These are phyloP conservation scores for Orbilia quercus DNA, from an alignment of 2,329 filamentous ascomycete species.

Conservation along the genomic window DNA sequence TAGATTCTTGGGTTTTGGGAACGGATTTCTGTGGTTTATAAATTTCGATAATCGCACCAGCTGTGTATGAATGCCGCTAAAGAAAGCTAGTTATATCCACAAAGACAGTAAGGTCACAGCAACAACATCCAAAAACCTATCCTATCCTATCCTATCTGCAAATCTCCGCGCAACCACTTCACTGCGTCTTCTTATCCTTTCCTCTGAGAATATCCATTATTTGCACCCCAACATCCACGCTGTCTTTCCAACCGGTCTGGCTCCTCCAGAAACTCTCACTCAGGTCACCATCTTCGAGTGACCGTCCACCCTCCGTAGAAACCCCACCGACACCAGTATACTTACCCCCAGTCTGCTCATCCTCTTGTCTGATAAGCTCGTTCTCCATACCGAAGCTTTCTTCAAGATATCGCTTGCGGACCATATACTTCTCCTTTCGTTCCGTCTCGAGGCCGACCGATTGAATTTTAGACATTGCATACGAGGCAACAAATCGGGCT, in stretches of 20 bases:
- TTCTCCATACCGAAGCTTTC: constrained; percentile 74
- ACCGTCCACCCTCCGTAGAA: constrained; percentile 30
- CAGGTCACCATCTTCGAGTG: constrained; percentile 36
- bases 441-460: constrained; percentile 88
- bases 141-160: not conserved
- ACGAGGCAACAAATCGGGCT: constrained; percentile 77
- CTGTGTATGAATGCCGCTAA: constrained; percentile 14
- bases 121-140: constrained; percentile 1
- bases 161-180: constrained; percentile 3
- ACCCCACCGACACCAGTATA: constrained; percentile 47
- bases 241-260: constrained; percentile 47
- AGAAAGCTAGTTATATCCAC: not conserved
- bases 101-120: not conserved
- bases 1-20: constrained; percentile 2
- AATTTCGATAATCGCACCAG: constrained; percentile 1
- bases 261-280: constrained; percentile 55
- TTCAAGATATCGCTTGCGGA: constrained; percentile 82
- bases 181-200: constrained; percentile 54
- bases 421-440: constrained; percentile 79
- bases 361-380: constrained; percentile 62
- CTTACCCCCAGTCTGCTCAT: constrained; percentile 32
- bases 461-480: constrained; percentile 81
- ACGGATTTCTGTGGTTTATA: constrained; percentile 2
- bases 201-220: constrained; percentile 46
- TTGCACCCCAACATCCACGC: constrained; percentile 37